These are phyloP conservation scores for Cladosporium sp. DNA, from an alignment of 2,329 filamentous ascomycete species.

Conservation along the genomic window DNA sequence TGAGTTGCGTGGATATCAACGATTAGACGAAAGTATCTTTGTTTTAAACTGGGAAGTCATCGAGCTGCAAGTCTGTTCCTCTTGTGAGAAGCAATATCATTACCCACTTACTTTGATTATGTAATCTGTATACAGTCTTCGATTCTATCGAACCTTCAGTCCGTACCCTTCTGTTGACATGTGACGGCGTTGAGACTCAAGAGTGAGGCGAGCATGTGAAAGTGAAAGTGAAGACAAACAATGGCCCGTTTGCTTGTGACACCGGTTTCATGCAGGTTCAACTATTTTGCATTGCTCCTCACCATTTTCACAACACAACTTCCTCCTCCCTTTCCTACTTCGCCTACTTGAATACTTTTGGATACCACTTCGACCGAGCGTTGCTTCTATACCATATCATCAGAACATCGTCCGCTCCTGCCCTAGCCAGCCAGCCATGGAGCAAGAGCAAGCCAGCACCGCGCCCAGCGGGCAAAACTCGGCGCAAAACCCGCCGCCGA, in stretches of 20 bases:
- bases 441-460: slow-evolving; percentile 15
- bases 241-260: slow-evolving; percentile 5
- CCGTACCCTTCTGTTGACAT: neutral
- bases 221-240: slow-evolving; percentile 9
- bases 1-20: slow-evolving; percentile 10
- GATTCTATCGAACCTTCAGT: neutral
- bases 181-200: neutral
- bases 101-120: neutral
- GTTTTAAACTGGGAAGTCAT: slow-evolving; percentile 5
- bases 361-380: neutral
- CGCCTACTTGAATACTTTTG: neutral
- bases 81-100: neutral
- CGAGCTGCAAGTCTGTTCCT: neutral
- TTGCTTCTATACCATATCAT: neutral
- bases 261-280: neutral
- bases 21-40: slow-evolving; percentile 21
- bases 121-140: neutral
- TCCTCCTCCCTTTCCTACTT: neutral
- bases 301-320: neutral
- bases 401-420: neutral
- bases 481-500: slow-evolving; percentile 10
- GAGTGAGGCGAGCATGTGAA: neutral
- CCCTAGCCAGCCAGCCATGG: neutral
- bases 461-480: neutral
- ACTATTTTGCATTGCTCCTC: neutral